A percentile compares a stretch with the other conserved stretches of the same genome.
Conservation (phyloP, 1,284 basidiomycete genomes). For the Puccinia triticina region DNA sequence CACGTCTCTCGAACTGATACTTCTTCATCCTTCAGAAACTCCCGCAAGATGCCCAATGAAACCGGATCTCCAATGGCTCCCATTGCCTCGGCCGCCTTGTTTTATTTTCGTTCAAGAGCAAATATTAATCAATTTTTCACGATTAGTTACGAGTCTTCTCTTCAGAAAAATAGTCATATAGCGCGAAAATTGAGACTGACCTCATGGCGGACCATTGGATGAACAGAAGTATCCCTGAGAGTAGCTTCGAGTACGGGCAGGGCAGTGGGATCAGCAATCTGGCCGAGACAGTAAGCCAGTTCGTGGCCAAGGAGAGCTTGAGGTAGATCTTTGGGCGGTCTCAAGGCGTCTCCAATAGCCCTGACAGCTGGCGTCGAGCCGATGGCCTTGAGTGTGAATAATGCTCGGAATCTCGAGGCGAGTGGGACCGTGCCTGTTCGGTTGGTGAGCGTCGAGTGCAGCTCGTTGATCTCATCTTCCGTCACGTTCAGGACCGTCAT, state of each 20-base stretch:
- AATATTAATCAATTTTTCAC: neutral
- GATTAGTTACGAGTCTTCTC: neutral
- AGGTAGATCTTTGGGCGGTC: constrained; percentile 62
- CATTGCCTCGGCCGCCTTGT: constrained; percentile 92
- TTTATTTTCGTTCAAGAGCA: constrained; percentile 14
- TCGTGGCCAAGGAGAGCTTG: constrained; percentile 96
- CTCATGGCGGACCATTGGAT: constrained; percentile 98
- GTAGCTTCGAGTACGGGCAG: constrained; percentile 78
- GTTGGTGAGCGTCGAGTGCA: constrained; percentile 77
- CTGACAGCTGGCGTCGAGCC: constrained; percentile 67
- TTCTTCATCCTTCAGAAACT: constrained; percentile 75
- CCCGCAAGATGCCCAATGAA: constrained; percentile 73
- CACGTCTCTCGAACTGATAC: constrained; percentile 91
- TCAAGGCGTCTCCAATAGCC: constrained; percentile 80
- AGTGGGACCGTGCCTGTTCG: constrained; percentile 72
- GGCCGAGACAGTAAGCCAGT: constrained; percentile 93
- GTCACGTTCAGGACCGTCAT: constrained; percentile 15
- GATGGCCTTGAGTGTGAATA: constrained; percentile 90
- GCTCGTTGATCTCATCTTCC: constrained; percentile 61
- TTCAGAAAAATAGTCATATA: constrained; percentile 3
- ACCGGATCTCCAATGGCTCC: constrained; percentile 80
- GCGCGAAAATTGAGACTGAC: constrained; percentile 62
- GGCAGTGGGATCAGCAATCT: constrained; percentile 76
- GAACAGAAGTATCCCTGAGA: constrained; percentile 71
- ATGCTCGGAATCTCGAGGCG: constrained; percentile 84